Evolutionary conservation across 345 rosid species (phyloP).

Genomic region (Aegle marmelos): DNA sequence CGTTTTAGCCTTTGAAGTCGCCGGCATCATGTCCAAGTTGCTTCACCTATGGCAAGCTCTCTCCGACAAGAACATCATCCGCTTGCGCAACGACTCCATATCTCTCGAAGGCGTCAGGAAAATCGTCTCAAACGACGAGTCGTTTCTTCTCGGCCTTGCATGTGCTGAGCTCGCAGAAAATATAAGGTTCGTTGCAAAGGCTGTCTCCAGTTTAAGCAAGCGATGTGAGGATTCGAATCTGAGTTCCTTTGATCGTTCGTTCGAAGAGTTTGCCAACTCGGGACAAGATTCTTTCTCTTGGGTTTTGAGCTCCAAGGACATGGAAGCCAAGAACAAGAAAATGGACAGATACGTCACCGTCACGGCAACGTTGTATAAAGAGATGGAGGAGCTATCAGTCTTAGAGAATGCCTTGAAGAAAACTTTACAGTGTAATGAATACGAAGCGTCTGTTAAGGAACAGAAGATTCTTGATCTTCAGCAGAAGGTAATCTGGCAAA

Average conservation of each 20-base stretch:
- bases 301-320: slow-evolving; percentile 59
- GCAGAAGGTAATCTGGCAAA: slow-evolving; percentile 60
- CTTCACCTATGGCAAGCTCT: slow-evolving; percentile 74
- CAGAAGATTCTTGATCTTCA: slow-evolving; percentile 66
- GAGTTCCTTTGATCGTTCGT: slow-evolving; percentile 43
- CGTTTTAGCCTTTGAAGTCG: slow-evolving; percentile 69
- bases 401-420: slow-evolving; percentile 58
- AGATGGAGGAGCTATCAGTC: slow-evolving; percentile 73
- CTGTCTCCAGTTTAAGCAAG: slow-evolving; percentile 59
- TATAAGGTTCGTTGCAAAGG: slow-evolving; percentile 45
- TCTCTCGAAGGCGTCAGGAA: slow-evolving; percentile 75
- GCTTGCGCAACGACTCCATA: slow-evolving; percentile 58
- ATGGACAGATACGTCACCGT: slow-evolving; percentile 68
- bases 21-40: slow-evolving; percentile 84
- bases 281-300: slow-evolving; percentile 64
- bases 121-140: slow-evolving; percentile 78
- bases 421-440: slow-evolving; percentile 24
- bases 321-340: slow-evolving; percentile 65
- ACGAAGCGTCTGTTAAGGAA: slow-evolving; percentile 31
- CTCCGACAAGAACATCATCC: slow-evolving; percentile 62
- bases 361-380: slow-evolving; percentile 67
- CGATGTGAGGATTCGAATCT: slow-evolving; percentile 49
- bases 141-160: slow-evolving; percentile 72
- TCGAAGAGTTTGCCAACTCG: slow-evolving; percentile 62
- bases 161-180: slow-evolving; percentile 82